Percentiles rank a stretch among this genome's conserved stretches.
phyloP scores from a whole-genome alignment of 108 stramenopile genomes.

The Stephanodiscus minutulus region DNA sequence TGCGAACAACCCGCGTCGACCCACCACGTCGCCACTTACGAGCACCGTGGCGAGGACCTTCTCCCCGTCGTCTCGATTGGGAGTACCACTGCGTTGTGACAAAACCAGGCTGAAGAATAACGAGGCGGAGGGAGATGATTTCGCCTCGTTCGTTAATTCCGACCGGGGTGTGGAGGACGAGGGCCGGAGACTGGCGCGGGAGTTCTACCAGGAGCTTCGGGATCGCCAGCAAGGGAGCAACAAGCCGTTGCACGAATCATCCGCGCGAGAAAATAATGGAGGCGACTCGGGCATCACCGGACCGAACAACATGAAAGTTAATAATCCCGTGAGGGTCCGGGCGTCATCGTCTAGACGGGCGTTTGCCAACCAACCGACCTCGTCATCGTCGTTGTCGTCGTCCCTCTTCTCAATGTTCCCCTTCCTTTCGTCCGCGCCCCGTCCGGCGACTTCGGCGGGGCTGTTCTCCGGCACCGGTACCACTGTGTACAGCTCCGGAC shows the following conservation, averaged over 20 bases:
- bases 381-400: not conserved
- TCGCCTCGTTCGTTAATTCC: not conserved
- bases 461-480: slow-evolving; percentile 28
- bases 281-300: not conserved
- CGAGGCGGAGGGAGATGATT: not conserved
- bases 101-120: not conserved
- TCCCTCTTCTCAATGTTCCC: not conserved
- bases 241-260: not conserved
- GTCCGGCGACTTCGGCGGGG: slow-evolving; percentile 26
- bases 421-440: slow-evolving; percentile 13
- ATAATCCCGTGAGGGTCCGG: not conserved
- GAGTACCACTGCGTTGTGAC: not conserved
- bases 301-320: not conserved
- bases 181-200: slow-evolving; percentile 18
- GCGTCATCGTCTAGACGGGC: not conserved
- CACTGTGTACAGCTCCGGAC: slow-evolving; percentile 40
- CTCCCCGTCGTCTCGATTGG: no score
- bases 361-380: slow-evolving; percentile 8
- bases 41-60: not conserved
- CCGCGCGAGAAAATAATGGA: not conserved
- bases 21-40: not conserved
- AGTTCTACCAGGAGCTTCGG: slow-evolving; percentile 35
- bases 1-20: not conserved
- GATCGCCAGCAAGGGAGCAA: slow-evolving; percentile 2
- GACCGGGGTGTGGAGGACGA: slow-evolving; percentile 13